Percentiles rank a stretch among this genome's conserved stretches.
These are phyloP conservation scores for Flueggea neowawraea DNA, from an alignment of 441 rosid genomes.

Conservation along the genomic window DNA sequence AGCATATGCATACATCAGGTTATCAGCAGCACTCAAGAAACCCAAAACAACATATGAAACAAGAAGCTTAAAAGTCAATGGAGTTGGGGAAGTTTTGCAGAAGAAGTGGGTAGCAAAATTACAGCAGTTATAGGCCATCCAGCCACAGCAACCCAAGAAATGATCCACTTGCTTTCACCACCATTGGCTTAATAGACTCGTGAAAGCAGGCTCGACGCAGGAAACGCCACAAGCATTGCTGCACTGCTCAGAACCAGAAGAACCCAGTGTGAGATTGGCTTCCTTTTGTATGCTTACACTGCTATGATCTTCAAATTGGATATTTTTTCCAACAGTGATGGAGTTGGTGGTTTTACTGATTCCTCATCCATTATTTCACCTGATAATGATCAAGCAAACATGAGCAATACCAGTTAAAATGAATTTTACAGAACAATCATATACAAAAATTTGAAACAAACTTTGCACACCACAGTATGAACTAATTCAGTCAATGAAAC, in stretches of 20 bases:
- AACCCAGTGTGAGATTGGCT: conserved; percentile 82
- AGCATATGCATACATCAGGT: conserved; percentile 81
- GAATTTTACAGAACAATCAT: no score
- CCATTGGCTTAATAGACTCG: conserved; percentile 75
- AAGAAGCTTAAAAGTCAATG: conserved; percentile 42
- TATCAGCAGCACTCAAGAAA: conserved; percentile 70
- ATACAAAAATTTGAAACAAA: no score
- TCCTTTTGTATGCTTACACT: conserved; percentile 43
- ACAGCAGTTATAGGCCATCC: conserved; percentile 81
- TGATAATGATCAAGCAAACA: conserved; percentile 17
- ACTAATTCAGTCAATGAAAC: no score
- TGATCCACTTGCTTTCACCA: conserved; percentile 88
- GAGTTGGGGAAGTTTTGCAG: conserved; percentile 47
- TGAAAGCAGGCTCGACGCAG: conserved; percentile 72
- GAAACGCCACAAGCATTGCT: conserved; percentile 79
- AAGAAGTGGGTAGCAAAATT: conserved; percentile 48
- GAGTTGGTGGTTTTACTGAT: conserved; percentile 12
- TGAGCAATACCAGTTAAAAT: no score
- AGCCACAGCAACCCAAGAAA: conserved; percentile 86
- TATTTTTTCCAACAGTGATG: conserved; percentile 31
- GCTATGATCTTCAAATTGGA: conserved; percentile 24
- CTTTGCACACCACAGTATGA: no score
- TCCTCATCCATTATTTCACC: conserved; percentile 35
- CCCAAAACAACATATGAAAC: conserved; percentile 59
- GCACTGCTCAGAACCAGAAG: conserved; percentile 46